Evolutionary conservation across 2,329 filamentous ascomycete genomes (phyloP).

Genomic region (Aureobasidium sp.): DNA sequence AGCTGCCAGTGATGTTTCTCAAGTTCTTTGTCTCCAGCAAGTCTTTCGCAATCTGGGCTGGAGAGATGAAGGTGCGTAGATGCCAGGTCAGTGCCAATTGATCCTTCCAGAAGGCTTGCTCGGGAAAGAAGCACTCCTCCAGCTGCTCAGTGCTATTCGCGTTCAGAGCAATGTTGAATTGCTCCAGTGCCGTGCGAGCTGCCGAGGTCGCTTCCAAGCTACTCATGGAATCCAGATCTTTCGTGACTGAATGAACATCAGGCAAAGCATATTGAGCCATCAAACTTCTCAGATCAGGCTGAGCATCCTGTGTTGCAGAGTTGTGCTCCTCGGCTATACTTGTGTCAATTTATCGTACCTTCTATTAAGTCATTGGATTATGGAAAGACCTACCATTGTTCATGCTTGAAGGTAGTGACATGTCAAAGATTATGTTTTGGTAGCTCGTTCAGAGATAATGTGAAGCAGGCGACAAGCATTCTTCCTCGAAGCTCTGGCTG

Average conservation of each 20-base stretch:
- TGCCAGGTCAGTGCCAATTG: not conserved
- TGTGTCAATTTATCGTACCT: not conserved
- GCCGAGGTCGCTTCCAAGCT: not conserved
- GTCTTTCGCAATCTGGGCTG: not conserved
- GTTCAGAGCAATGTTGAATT: not conserved
- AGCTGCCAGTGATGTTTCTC: not conserved
- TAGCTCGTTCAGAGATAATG: too few relatives aligned
- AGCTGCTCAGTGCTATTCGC: not conserved
- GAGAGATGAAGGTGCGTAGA: not conserved
- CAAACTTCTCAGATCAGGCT: not conserved
- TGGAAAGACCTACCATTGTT: not conserved
- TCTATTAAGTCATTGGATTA: not conserved
- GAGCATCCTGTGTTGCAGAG: not conserved
- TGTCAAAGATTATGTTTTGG: not conserved
- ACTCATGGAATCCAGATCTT: not conserved
- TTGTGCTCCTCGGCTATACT: not conserved
- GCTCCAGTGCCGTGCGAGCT: not conserved
- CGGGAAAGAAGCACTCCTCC: not conserved
- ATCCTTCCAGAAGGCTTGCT: conserved; percentile 1
- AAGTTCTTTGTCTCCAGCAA: not conserved
- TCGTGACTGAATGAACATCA: not conserved
- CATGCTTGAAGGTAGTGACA: not conserved
- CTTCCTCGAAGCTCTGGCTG: not conserved
- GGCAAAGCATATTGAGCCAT: not conserved
- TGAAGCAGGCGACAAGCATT: not conserved